Base-by-base conservation (phyloP, 345 rosid genomes). In the Eucalyptus curtisii region DNA sequence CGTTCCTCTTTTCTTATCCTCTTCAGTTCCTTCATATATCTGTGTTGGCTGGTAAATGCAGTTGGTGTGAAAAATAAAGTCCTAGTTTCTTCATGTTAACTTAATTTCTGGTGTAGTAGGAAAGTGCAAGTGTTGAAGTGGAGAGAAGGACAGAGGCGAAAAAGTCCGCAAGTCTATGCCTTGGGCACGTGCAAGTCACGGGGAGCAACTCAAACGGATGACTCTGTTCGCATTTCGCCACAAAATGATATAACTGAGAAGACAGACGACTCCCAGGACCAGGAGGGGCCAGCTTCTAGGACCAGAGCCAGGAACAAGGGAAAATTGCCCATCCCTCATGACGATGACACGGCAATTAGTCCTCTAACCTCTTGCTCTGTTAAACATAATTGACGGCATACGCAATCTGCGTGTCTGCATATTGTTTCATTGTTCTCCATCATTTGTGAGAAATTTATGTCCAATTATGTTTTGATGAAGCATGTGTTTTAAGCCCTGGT, bases 131-230 rank as follows among this genome's bases (percentile, higher is more conserved):
- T 87, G 92, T 90, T 92, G 86, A 89, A 90, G 86, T 91, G 91
- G 93, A 91, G 92, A 90, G 93, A 92, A 88, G 95, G 92, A 90
- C 89, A 90, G 33, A 91, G 94, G 89, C 91, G 91, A 90, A 95
- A 76, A 76, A 76, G 94, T 90, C 93, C 95, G 44, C 89, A 93
- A 86, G 92, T 93, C 87, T 93, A 90, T 87, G 93, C 93, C 86
- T 87, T 92, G 88, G 92, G 88, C 89, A 90, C 87, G 40, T 87
- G 91, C 87, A 91, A 93, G 85, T 89, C 92, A 87, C 92, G 61
- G 91, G 91, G 59, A 89, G 42, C 76, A 42, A 91, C 85, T 87
- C 90, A 80, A 47, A 89, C 48, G 87, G 86, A 64, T 40, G 84
- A 76, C 47, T 40, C 84, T 37, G 47, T 76, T 76, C 5, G 3